Percentiles rank a stretch among this genome's conserved stretches.
phyloP scores from a whole-genome alignment of 2,329 filamentous ascomycete genomes.

The Fusarium decemcellulare region DNA sequence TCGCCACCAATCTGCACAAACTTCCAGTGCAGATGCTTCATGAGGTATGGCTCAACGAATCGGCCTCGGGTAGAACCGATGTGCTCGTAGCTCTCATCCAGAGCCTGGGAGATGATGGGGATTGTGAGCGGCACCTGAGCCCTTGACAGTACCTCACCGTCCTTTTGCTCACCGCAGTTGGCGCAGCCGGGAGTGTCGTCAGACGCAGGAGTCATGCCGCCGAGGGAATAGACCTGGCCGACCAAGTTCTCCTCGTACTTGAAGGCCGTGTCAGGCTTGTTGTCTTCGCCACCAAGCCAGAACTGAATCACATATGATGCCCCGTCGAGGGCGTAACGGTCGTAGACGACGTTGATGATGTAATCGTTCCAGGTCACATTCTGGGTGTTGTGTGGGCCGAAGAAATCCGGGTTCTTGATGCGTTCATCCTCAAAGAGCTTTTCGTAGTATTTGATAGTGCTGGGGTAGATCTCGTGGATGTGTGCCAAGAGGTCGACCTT shows the following conservation, averaged over 20 bases:
- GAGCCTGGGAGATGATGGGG: constrained; percentile 3
- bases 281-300: constrained; percentile 15
- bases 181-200: constrained; percentile 2
- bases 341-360: constrained; percentile 32
- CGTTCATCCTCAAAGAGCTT: not conserved
- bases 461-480: not conserved
- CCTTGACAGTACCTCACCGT: constrained; percentile 7
- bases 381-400: constrained; percentile 8
- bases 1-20: constrained; percentile 11
- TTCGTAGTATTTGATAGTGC: not conserved
- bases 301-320: constrained; percentile 30
- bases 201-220: not conserved
- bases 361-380: constrained; percentile 24
- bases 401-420: constrained; percentile 1
- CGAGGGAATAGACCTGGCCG: constrained; percentile 21
- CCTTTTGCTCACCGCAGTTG: constrained; percentile 20
- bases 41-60: constrained; percentile 1
- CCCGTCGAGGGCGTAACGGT: constrained; percentile 25
- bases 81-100: constrained; percentile 6
- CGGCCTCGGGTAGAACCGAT: not conserved
- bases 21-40: constrained; percentile 13
- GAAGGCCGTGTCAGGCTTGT: constrained; percentile 8
- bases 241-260: constrained; percentile 4
- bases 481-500: not conserved
- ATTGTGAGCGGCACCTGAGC: constrained; percentile 26